Base-by-base conservation (phyloP, 495 filamentous ascomycete species). In the Apiosordaria backusii region DNA sequence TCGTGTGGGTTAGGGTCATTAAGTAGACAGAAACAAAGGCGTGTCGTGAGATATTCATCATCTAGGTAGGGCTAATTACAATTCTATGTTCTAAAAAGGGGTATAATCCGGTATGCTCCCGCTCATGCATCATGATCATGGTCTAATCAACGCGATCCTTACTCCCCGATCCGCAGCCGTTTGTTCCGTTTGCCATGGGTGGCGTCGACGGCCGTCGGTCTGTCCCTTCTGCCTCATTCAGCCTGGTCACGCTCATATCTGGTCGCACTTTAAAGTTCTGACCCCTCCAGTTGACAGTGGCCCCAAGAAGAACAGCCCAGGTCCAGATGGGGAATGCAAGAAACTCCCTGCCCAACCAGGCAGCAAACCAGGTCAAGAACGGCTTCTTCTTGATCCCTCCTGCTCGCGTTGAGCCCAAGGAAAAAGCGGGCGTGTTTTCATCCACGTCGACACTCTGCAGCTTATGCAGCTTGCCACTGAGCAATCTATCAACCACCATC, bases 251-350 rank as follows among this genome's bases (percentile, higher is more conserved):
- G 67, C 84, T 91, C 86, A 93, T 96, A 77, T 97, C 91, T 69
- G 88, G 81, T 4, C 90, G 85, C 15, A 99, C 93, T 74, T 86
- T 85, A 75, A 98, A 98, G 24, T 81, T 83, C 68, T 86, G 86
- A 0, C 93, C 92, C 40, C 95, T 83, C 96, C 96, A 98, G 64
- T 86, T 84, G 13, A 98, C 92, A 26, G 87, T 93, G 35, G 87
- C 86, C 4, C 91, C 96, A 62, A 92, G 89, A 69, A 88, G 88
- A 22, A 97, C 87, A 16, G 94, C 93, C 86, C 88, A 89, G 3
- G 77, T 79, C 95, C 95, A 98, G 60, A 99, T 90, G 4, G 92
- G 92, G 26, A 94, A 80, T 0, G 96, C 93, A 7, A 97, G 78
- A 0, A 84, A 50, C 74, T 99, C 95, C 22, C 95, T 82, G 0